These are phyloP conservation scores for Neurospora sp. DNA, from an alignment of 495 filamentous ascomycete species.

Conservation along the genomic window DNA sequence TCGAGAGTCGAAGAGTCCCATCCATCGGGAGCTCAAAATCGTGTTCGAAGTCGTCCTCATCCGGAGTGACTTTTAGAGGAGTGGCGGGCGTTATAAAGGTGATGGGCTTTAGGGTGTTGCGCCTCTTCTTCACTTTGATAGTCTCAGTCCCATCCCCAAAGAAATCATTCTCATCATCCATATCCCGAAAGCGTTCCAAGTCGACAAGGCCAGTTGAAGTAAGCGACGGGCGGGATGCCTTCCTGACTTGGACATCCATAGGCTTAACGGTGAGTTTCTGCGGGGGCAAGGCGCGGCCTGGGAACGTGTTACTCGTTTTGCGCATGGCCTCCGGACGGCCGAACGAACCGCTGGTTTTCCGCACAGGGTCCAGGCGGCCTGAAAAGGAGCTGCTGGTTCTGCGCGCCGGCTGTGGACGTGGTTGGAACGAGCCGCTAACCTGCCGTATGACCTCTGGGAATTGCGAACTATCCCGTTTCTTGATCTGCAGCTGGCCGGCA, in stretches of 20 bases:
- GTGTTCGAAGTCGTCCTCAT: conserved; percentile 60
- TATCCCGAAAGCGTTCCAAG: conserved; percentile 53
- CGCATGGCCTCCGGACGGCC: neutral
- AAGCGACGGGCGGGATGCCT: conserved; percentile 17
- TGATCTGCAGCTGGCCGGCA: conserved; percentile 52
- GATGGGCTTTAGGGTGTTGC: conserved; percentile 39
- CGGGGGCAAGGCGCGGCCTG: neutral
- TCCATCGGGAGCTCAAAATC: conserved; percentile 64
- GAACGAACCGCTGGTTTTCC: neutral
- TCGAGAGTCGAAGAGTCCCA: conserved; percentile 50
- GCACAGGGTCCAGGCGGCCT: neutral
- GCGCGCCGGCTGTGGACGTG: conserved; percentile 27
- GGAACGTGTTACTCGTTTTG: neutral
- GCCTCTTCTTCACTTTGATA: conserved; percentile 56
- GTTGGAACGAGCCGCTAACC: conserved; percentile 39
- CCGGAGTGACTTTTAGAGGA: conserved; percentile 30
- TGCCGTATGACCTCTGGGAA: conserved; percentile 63
- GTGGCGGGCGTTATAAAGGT: conserved; percentile 49
- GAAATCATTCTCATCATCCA: conserved; percentile 47
- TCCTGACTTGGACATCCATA: conserved; percentile 1
- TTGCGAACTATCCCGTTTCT: conserved; percentile 42
- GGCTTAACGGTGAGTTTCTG: neutral
- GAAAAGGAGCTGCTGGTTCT: neutral
- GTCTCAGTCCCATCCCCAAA: conserved; percentile 52
- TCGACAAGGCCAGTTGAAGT: conserved; percentile 27